Conservation (phyloP, 768 basidiomycete genomes). For the Trametes cingulata region DNA sequence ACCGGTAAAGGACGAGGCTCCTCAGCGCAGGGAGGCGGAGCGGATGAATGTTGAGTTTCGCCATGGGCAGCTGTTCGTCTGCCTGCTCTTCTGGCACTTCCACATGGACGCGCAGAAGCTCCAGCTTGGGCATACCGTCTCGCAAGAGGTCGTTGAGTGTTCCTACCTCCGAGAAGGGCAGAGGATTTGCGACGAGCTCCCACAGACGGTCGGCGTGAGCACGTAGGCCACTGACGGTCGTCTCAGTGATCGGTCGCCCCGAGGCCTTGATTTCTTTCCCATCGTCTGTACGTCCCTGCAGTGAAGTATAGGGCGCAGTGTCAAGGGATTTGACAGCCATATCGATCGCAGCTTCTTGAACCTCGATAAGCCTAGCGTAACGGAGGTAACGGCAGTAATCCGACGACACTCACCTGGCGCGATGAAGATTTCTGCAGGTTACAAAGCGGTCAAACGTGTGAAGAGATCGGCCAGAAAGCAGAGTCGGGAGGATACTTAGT, state of each 20-base stretch:
- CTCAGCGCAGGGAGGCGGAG: background rate
- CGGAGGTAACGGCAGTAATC: too few species aligned
- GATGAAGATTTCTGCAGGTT: too few species aligned
- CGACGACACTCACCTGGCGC: too few species aligned
- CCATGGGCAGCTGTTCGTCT: background rate
- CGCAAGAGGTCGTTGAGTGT: background rate
- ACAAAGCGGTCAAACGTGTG: too few species aligned
- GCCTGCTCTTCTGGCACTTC: background rate
- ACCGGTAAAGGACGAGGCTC: background rate
- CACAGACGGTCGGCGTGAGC: background rate
- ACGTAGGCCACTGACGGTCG: background rate
- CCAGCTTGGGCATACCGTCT: background rate
- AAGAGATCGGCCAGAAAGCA: too few species aligned
- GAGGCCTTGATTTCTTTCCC: background rate
- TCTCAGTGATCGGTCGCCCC: background rate
- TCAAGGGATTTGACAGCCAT: too few species aligned
- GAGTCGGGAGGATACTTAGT: too few species aligned
- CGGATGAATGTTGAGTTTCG: background rate
- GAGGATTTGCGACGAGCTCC: background rate
- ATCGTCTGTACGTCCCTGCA: background rate
- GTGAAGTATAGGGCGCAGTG: too few species aligned
- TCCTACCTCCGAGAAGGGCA: background rate
- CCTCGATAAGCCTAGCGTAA: too few species aligned
- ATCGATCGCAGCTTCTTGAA: background rate
- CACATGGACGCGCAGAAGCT: background rate